phyloP scores from a whole-genome alignment of 305 asterid species.

The Solanum aculeatissimum region DNA sequence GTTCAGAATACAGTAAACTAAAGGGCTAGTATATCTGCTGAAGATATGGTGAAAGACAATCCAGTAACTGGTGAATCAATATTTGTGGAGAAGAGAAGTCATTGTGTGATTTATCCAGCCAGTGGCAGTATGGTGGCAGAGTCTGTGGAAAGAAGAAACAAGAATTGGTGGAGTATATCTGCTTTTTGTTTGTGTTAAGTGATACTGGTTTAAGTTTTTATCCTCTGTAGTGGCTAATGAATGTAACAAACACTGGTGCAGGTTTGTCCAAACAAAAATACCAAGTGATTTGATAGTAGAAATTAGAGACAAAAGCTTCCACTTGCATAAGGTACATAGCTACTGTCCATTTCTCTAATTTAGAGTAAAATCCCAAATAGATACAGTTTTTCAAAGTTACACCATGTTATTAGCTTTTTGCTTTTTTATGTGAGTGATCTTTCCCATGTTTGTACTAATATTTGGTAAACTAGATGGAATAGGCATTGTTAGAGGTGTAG shows the following conservation, averaged over 20 bases:
- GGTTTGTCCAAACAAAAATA: slow-evolving; percentile 9
- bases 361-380: background rate
- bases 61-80: background rate
- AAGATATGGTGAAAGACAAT: background rate
- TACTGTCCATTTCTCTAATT: background rate
- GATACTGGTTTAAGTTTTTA: background rate
- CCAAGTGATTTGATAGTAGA: slow-evolving; percentile 15
- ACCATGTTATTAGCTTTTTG: background rate
- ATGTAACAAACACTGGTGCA: background rate
- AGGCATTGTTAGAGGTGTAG: background rate
- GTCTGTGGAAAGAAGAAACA: slow-evolving; percentile 12
- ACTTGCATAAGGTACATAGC: slow-evolving; percentile 14
- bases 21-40: background rate
- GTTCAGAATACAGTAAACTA: background rate
- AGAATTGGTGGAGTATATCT: slow-evolving; percentile 7
- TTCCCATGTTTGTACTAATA: background rate
- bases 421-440: background rate
- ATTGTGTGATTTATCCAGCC: slow-evolving; percentile 10
- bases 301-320: slow-evolving; percentile 14
- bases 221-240: background rate
- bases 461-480: background rate
- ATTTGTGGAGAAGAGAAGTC: slow-evolving; percentile 6
- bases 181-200: background rate
- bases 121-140: slow-evolving; percentile 6
- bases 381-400: background rate